Conservation (phyloP, 768 basidiomycete species). For the Pleurotus pulmonarius region DNA sequence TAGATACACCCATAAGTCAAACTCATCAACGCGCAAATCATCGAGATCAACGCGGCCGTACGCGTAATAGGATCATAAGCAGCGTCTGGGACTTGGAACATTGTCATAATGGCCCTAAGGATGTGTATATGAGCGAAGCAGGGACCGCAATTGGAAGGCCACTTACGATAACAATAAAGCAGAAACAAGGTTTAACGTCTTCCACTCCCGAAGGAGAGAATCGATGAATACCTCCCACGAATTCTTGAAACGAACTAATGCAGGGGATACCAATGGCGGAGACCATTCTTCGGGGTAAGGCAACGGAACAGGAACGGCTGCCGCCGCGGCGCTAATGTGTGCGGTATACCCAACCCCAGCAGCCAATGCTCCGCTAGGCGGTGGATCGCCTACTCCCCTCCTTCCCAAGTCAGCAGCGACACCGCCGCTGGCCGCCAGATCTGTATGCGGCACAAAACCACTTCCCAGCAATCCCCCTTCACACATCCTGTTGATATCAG, state of each 20-base stretch:
- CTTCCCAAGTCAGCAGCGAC: neutral
- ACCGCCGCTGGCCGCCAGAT: neutral
- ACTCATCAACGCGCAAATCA: conserved; percentile 67
- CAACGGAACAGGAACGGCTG: conserved; percentile 21
- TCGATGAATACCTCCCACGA: conserved; percentile 75
- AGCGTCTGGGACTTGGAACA: conserved; percentile 57
- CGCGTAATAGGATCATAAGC: conserved; percentile 59
- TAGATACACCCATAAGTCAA: conserved; percentile 72
- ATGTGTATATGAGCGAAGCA: neutral
- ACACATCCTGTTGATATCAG: conserved; percentile 61
- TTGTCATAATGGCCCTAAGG: conserved; percentile 60
- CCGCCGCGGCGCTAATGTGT: conserved; percentile 19
- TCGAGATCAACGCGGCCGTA: conserved; percentile 57
- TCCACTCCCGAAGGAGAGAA: conserved; percentile 69
- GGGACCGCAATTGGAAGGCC: neutral
- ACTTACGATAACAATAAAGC: conserved; percentile 50
- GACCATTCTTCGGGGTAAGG: conserved; percentile 57
- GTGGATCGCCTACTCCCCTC: neutral
- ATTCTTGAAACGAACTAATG: conserved; percentile 58
- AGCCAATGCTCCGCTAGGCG: conserved; percentile 14
- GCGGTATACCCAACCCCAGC: conserved; percentile 22
- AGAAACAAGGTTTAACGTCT: conserved; percentile 71
- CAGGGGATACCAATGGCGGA: conserved; percentile 52
- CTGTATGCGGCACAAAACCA: conserved; percentile 7
- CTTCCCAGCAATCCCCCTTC: conserved; percentile 29